Conservation (phyloP, 1,284 basidiomycete genomes). For the Cerioporus squamosus region DNA sequence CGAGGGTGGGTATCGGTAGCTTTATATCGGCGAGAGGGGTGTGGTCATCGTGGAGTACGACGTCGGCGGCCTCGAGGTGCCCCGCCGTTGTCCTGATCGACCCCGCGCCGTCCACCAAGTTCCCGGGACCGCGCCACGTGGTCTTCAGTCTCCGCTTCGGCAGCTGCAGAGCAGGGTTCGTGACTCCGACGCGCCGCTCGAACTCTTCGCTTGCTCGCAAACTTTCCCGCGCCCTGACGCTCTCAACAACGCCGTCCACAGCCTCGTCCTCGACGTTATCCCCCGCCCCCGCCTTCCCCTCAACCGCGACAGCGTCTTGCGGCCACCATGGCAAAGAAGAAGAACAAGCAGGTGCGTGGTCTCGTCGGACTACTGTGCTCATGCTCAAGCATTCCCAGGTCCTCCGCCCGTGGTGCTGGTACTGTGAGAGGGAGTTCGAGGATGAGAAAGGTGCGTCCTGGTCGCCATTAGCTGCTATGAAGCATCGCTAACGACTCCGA, state of each 20-base stretch:
- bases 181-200: not conserved
- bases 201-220: not conserved
- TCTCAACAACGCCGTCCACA: slow-evolving; percentile 13
- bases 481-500: slow-evolving; percentile 1
- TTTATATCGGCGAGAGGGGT: not conserved
- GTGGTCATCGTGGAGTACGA: slow-evolving; percentile 17
- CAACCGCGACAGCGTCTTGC: not conserved
- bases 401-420: slow-evolving; percentile 96
- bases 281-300: not conserved
- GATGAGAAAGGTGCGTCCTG: slow-evolving; percentile 84
- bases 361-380: not conserved
- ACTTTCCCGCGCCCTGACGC: slow-evolving; percentile 10
- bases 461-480: not conserved
- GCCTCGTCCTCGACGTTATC: not conserved
- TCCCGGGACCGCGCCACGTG: no score
- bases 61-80: slow-evolving; percentile 11
- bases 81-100: not conserved
- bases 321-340: slow-evolving; percentile 76
- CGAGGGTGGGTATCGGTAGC: not conserved
- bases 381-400: slow-evolving; percentile 50
- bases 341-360: slow-evolving; percentile 70
- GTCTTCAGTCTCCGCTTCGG: not conserved
- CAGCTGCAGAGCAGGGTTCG: not conserved
- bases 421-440: slow-evolving; percentile 98
- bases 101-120: not conserved